A percentile compares a stretch with the other conserved stretches of the same genome.
Conservation (phyloP, 495 filamentous ascomycete species). For the Aspergillus wentii region DNA sequence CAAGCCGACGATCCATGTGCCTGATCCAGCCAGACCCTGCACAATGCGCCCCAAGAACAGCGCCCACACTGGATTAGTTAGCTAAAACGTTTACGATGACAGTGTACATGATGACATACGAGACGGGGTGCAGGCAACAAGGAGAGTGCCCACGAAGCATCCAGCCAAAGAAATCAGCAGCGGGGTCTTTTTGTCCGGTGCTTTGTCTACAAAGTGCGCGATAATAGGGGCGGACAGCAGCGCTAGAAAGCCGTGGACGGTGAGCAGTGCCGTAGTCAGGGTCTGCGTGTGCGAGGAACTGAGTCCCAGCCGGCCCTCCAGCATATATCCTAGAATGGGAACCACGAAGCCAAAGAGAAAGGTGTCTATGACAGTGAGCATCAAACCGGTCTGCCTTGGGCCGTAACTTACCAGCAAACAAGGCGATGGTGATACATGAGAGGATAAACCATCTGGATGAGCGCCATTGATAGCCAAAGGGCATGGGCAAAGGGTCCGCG, state of each 20-base stretch:
- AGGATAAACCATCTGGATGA: constrained; percentile 4
- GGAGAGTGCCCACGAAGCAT: constrained; percentile 15
- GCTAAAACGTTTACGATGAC: too few species aligned
- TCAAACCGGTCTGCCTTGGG: too few species aligned
- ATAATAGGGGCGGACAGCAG: constrained; percentile 16
- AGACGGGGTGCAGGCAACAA: constrained; percentile 19
- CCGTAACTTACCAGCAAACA: constrained; percentile 3
- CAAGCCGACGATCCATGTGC: constrained; percentile 16
- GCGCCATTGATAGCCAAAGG: constrained; percentile 5
- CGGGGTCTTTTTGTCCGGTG: constrained; percentile 9
- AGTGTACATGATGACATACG: too few species aligned
- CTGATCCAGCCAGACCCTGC: constrained; percentile 10
- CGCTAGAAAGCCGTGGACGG: constrained; percentile 14
- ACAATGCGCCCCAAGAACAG: constrained; percentile 14
- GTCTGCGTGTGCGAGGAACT: constrained; percentile 16
- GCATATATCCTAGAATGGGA: constrained; percentile 22
- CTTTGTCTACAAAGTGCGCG: constrained; percentile 24
- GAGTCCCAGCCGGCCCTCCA: constrained; percentile 18
- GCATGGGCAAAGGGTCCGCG: too few species aligned
- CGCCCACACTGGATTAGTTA: too few species aligned
- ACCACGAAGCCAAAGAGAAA: constrained; percentile 25
- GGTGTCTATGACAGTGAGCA: too few species aligned
- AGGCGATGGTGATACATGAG: not conserved
- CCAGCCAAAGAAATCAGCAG: constrained; percentile 13
- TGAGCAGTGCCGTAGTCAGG: constrained; percentile 12